These are phyloP conservation scores for Rachicladosporium sp. DNA, from an alignment of 2,329 filamentous ascomycete species.

Conservation along the genomic window DNA sequence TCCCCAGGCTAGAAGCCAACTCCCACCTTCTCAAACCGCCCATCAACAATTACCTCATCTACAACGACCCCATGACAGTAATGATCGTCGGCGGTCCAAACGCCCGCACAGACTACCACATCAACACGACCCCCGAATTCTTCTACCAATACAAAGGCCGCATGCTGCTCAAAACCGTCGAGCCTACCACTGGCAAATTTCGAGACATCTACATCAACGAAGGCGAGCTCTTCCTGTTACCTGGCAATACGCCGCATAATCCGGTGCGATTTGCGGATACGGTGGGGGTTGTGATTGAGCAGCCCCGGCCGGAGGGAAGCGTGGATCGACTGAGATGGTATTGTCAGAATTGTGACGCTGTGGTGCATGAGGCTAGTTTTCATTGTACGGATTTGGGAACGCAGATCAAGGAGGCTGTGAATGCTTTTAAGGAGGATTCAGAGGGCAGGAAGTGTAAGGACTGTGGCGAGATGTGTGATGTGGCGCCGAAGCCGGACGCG, in stretches of 20 bases:
- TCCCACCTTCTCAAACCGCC: conserved; percentile 85
- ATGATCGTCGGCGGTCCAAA: conserved; percentile 97
- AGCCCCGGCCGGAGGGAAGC: conserved; percentile 56
- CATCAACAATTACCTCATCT: conserved; percentile 95
- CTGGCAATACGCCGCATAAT: conserved; percentile 91
- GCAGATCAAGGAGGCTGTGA: conserved; percentile 86
- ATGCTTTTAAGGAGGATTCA: conserved; percentile 61
- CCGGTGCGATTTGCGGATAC: conserved; percentile 87
- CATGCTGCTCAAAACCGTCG: conserved; percentile 88
- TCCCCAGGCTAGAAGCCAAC: conserved; percentile 71
- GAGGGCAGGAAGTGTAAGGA: conserved; percentile 60
- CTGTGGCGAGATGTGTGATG: conserved; percentile 67
- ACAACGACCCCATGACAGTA: conserved; percentile 70
- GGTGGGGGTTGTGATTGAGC: conserved; percentile 87
- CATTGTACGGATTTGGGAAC: conserved; percentile 82
- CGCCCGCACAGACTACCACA: conserved; percentile 93
- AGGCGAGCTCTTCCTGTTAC: conserved; percentile 87
- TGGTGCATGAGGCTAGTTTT: conserved; percentile 79
- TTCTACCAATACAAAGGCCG: conserved; percentile 93
- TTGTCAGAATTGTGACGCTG: conserved; percentile 54
- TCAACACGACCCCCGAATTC: conserved; percentile 92
- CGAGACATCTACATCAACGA: conserved; percentile 81
- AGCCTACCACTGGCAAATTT: conserved; percentile 50
- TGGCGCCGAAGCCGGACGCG: conserved; percentile 41
- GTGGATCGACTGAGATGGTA: conserved; percentile 85